Base-by-base conservation (phyloP, 129 eudicot species). In the Tagetes erecta region DNA sequence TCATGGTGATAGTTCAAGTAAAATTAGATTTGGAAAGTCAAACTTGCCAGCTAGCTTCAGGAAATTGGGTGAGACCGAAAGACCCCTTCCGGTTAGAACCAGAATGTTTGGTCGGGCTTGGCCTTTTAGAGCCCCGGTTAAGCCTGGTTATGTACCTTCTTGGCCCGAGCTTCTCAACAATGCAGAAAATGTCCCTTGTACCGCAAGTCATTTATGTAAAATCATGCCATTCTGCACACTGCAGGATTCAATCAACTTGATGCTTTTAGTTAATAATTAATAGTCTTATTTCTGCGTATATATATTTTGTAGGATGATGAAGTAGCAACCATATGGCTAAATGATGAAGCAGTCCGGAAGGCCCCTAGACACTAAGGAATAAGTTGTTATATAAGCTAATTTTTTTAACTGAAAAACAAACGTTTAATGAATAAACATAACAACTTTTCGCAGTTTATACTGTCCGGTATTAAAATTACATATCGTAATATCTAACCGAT, bases 71-170 rank as follows among this genome's bases (percentile, higher is more conserved):
- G 90, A 91, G 83, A 91, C 97, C 6, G 90, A 91, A 59, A 88
- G 96, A 80, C 99, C 96, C 8, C 87, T 95, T 64, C 86, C 92
- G 0, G 99, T 95, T 46, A 82, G 99, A 74, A 91, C 87, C 53
- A 83, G 99, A 81, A 91, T 95, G 89, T 95, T 91, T 81, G 99
- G 99, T 6, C 97, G 99, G 59, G 92, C 99, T 41, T 95, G 99
- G 99, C 99, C 99, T 78, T 80, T 86, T 56, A 82, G 94, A 83
- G 99, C 99, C 74, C 93, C 97, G 0, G 99, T 95, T 30, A 88
- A 82, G 78, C 96, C 85, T 20, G 99, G 99, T 31, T 78, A 81
- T 31, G 97, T 95, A 51, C 99, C 99, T 39, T 84, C 96, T 78
- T 95, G 97, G 99, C 99, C 96, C 6, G 84, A 95, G 68, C 84